Percentiles rank a stretch among this genome's conserved stretches.
Evolutionary conservation across 805 yeast species (phyloP).

Genomic region (Lipomyces chichibuensis): DNA sequence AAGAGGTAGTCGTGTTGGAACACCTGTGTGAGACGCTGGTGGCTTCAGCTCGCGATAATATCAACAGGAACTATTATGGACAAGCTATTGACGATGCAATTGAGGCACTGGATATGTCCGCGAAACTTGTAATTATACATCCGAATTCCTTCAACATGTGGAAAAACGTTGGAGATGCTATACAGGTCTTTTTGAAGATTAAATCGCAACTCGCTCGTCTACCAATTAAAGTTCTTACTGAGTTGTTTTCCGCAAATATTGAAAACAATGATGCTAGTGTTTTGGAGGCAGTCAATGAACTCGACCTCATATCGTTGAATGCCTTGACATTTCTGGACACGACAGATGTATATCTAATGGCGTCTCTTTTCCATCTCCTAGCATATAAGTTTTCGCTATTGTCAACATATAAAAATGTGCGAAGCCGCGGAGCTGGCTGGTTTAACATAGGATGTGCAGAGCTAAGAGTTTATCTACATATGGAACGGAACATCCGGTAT

Average conservation of each 20-base stretch:
- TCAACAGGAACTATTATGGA: constrained; percentile 65
- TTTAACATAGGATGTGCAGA: constrained; percentile 64
- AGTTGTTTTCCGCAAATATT: constrained; percentile 38
- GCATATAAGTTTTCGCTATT: constrained; percentile 31
- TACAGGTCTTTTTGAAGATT: constrained; percentile 57
- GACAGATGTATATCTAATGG: constrained; percentile 1
- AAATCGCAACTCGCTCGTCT: constrained; percentile 56
- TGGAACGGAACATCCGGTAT: constrained; percentile 20
- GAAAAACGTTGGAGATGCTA: constrained; percentile 64
- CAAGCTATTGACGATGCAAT: constrained; percentile 59
- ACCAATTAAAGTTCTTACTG: constrained; percentile 50
- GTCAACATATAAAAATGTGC: constrained; percentile 9
- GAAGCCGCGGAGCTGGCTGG: constrained; percentile 44
- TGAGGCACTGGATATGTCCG: constrained; percentile 52
- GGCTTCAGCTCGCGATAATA: constrained; percentile 56
- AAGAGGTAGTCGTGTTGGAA: constrained; percentile 55
- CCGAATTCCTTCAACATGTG: constrained; percentile 20
- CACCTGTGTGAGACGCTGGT: constrained; percentile 62
- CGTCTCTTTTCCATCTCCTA: constrained; percentile 15
- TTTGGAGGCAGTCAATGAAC: constrained; percentile 23
- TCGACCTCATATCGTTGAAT: constrained; percentile 28
- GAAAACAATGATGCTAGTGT: constrained; percentile 11
- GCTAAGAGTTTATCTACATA: constrained; percentile 54
- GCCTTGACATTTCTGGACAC: not conserved
- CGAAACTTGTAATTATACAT: constrained; percentile 43